A percentile compares a stretch with the other conserved stretches of the same genome.
Evolutionary conservation across 768 basidiomycete genomes (phyloP).

Genomic region (Pleurotus tuber-regium): DNA sequence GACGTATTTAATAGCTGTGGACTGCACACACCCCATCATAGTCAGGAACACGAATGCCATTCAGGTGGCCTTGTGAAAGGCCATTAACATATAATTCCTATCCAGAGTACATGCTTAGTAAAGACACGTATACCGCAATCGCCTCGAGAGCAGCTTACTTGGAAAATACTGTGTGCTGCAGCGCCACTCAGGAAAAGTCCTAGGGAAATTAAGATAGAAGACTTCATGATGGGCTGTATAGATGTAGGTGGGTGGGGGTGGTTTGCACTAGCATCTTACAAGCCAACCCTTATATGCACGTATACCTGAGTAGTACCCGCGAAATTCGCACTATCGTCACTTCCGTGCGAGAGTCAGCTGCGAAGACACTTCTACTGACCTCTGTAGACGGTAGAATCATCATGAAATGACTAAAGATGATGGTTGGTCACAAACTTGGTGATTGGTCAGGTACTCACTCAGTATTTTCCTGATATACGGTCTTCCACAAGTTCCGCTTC

Average conservation of each 20-base stretch:
- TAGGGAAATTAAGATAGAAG: conserved; percentile 17
- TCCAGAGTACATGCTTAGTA: no score
- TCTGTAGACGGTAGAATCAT: no score
- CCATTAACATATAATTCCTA: conserved; percentile 53
- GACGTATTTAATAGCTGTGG: not conserved
- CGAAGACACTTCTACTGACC: no score
- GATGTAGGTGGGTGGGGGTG: not conserved
- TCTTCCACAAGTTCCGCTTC: no score
- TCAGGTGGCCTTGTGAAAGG: conserved; percentile 39
- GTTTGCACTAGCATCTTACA: no score
- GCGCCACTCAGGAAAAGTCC: conserved; percentile 31
- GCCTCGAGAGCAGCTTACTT: conserved; percentile 33
- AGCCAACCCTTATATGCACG: not conserved
- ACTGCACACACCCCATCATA: conserved; percentile 38
- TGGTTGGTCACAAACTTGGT: no score
- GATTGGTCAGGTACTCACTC: no score
- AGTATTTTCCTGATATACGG: no score
- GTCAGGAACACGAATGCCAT: conserved; percentile 40
- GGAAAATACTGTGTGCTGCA: conserved; percentile 54
- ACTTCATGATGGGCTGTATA: not conserved
- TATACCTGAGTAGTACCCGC: not conserved
- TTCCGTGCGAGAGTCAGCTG: no score
- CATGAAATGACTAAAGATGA: no score
- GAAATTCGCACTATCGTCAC: no score
- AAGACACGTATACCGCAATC: no score